Percentiles rank a stretch among this genome's conserved stretches.
phyloP scores from a whole-genome alignment of 176 grass and related monocot species.

The Oryza longistaminata region DNA sequence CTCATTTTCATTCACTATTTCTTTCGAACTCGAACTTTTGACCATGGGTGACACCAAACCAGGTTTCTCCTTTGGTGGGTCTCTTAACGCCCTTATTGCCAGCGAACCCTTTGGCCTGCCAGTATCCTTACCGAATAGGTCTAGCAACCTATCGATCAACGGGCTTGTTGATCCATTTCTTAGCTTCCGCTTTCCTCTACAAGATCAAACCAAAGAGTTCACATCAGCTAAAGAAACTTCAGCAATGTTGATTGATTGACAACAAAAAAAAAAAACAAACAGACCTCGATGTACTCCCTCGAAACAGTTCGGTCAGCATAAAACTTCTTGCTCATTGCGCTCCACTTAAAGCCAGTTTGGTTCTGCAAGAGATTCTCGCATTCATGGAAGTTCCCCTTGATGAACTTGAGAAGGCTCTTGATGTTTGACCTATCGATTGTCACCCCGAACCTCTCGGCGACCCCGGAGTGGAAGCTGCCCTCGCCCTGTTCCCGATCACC shows the following conservation, averaged over 20 bases:
- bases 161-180: conserved; percentile 57
- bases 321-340: conserved; percentile 30
- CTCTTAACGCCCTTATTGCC: conserved; percentile 42
- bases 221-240: background rate
- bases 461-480: conserved; percentile 37
- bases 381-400: conserved; percentile 51
- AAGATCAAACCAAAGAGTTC: conserved; percentile 34
- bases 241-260: background rate
- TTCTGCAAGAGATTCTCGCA: conserved; percentile 41
- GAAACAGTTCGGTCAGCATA: conserved; percentile 41
- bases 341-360: conserved; percentile 42
- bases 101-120: conserved; percentile 6
- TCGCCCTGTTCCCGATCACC: conserved; percentile 45
- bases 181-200: conserved; percentile 57
- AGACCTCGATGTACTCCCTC: conserved; percentile 50
- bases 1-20: conserved; percentile 25
- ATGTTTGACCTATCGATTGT: conserved; percentile 42
- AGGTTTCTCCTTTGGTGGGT: conserved; percentile 35
- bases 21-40: background rate
- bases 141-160: conserved; percentile 45
- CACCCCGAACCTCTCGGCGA: conserved; percentile 46
- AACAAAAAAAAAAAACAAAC: background rate
- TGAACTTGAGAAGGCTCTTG: conserved; percentile 51
- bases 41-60: background rate
- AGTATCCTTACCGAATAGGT: conserved; percentile 48